Evolutionary conservation across 169 alveolate genomes (phyloP).

Genomic region (Amoebophrya sp.): DNA sequence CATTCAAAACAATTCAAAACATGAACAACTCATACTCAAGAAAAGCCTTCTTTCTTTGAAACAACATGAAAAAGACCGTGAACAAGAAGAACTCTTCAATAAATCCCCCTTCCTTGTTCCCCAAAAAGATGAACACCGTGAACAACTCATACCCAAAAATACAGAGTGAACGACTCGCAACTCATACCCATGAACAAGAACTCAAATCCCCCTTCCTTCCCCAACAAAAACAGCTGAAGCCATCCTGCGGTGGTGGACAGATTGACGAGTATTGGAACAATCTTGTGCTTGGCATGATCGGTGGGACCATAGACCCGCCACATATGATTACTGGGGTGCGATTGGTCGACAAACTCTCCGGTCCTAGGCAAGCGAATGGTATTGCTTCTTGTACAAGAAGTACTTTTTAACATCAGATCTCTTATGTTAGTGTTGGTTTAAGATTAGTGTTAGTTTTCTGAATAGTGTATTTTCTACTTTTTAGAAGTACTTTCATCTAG

Average conservation of each 20-base stretch:
- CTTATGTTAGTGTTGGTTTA: not conserved
- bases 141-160: too few species aligned
- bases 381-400: not conserved
- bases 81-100: not conserved
- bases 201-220: too few species aligned
- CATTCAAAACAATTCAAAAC: not conserved
- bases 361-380: not conserved
- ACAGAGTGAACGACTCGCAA: too few species aligned
- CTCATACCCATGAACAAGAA: too few species aligned
- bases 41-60: not conserved
- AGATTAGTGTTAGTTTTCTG: not conserved
- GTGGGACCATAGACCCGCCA: conserved; percentile 56
- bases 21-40: not conserved
- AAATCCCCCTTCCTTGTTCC: too few species aligned
- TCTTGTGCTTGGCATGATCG: conserved; percentile 62
- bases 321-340: conserved; percentile 45
- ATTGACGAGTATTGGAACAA: conserved; percentile 67
- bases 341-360: conserved; percentile 23
- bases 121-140: too few species aligned
- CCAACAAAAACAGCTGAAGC: not conserved
- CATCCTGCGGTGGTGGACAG: conserved; percentile 40
- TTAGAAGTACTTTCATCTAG: conserved; percentile 27
- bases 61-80: not conserved
- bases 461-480: not conserved
- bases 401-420: not conserved